Evolutionary conservation across 1,284 basidiomycete species (phyloP).

Genomic region (Exobasidium cylindrosporum): DNA sequence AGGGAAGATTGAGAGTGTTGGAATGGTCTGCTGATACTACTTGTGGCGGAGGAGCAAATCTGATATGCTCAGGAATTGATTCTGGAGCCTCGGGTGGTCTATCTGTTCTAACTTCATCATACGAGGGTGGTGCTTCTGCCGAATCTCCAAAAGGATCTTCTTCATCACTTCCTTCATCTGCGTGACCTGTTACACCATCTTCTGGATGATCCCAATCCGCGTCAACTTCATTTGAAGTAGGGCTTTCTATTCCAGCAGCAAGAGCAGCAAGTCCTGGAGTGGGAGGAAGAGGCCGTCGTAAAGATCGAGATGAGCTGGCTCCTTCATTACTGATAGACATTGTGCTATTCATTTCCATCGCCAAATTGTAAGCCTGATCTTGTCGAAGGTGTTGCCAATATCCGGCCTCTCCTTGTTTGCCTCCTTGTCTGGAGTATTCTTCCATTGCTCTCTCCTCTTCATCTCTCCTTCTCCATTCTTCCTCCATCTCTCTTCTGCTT

Average conservation of each 20-base stretch:
- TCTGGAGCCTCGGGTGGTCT: conserved; percentile 17
- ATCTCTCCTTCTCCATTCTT: conserved; percentile 13
- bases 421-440: neutral
- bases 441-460: conserved; percentile 17
- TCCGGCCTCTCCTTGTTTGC: neutral
- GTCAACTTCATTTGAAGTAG: neutral
- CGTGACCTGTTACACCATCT: neutral
- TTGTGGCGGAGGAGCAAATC: neutral
- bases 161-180: conserved; percentile 7
- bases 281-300: conserved; percentile 9
- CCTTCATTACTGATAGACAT: neutral
- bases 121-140: conserved; percentile 21
- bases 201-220: conserved; percentile 4
- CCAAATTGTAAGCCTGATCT: neutral
- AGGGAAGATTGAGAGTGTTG: neutral
- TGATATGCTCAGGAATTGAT: conserved; percentile 11
- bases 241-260: conserved; percentile 1
- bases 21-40: neutral
- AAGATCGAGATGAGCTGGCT: neutral
- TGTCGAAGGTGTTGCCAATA: conserved; percentile 5
- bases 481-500: conserved; percentile 12
- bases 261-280: conserved; percentile 9
- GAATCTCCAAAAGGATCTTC: conserved; percentile 20
- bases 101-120: conserved; percentile 14
- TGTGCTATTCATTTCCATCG: neutral